These are phyloP conservation scores for Chlamydomonas urium DNA, from an alignment of 139 green algal species.

Conservation along the genomic window DNA sequence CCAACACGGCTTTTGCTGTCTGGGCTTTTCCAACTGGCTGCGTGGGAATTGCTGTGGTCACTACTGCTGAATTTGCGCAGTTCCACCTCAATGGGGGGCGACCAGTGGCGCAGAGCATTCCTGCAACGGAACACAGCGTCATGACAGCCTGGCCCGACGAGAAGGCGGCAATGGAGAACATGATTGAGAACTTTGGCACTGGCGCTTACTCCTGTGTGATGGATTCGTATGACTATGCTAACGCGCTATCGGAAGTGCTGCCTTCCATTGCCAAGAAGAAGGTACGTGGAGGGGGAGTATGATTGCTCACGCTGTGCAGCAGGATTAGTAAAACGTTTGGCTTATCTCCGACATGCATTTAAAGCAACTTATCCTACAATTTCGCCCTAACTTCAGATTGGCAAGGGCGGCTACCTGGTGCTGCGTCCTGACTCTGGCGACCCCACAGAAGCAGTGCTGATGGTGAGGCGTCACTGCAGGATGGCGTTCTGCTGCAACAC, in stretches of 20 bases:
- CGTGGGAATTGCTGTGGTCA: not conserved
- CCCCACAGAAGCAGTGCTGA: constrained; percentile 72
- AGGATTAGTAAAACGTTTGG: too few relatives aligned
- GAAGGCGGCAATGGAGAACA: constrained; percentile 74
- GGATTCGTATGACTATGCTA: constrained; percentile 85
- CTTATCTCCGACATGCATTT: too few relatives aligned
- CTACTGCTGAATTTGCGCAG: too few relatives aligned
- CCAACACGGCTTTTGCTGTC: not conserved
- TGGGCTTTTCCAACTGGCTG: not conserved
- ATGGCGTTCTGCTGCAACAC: too few relatives aligned
- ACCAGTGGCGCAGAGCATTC: constrained; percentile 73
- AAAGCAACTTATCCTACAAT: too few relatives aligned
- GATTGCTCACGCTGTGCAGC: too few relatives aligned
- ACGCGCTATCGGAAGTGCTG: constrained; percentile 71
- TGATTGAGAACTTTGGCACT: constrained; percentile 80
- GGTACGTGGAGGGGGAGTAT: too few relatives aligned
- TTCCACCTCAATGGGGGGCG: constrained; percentile 80
- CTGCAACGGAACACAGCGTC: constrained; percentile 86
- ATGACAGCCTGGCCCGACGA: constrained; percentile 89
- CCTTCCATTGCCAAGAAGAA: constrained; percentile 64
- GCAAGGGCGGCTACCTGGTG: constrained; percentile 74
- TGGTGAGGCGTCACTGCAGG: constrained; percentile 29
- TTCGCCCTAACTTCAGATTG: too few relatives aligned
- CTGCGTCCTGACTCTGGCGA: constrained; percentile 85
- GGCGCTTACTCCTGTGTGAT: constrained; percentile 80